Conservation (phyloP, 306 rosid genomes). For the Prosopis cineraria region DNA sequence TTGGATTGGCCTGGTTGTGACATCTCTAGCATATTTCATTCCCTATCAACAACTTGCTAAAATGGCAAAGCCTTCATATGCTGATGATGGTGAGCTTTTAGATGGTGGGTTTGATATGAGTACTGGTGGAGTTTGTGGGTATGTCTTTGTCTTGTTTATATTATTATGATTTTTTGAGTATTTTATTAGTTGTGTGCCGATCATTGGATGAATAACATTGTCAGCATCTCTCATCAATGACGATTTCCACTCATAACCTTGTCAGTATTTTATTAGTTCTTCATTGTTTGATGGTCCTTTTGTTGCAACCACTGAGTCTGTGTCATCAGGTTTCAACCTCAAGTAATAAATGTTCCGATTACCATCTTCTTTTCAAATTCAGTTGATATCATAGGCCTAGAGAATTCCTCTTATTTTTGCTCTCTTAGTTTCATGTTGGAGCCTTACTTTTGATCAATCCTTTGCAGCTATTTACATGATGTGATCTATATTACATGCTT, state of each 20-base stretch:
- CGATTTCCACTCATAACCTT: background rate
- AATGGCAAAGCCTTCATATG: conserved; percentile 70
- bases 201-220: background rate
- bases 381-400: conserved; percentile 10
- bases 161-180: background rate
- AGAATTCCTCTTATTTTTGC: background rate
- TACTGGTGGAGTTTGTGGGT: conserved; percentile 94
- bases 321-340: background rate
- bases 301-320: background rate
- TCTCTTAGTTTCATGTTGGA: conserved; percentile 2
- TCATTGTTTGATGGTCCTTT: too few species aligned
- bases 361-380: background rate
- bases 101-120: conserved; percentile 97
- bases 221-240: background rate
- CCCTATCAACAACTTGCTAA: conserved; percentile 74
- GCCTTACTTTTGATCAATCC: conserved; percentile 19
- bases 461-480: conserved; percentile 83
- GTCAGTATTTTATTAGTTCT: background rate
- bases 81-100: conserved; percentile 83
- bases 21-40: conserved; percentile 58
- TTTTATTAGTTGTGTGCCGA: background rate
- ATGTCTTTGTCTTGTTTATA: conserved; percentile 26
- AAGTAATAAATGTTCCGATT: background rate
- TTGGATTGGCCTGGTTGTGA: conserved; percentile 69
- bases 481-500: conserved; percentile 91